phyloP scores from a whole-genome alignment of 1,284 basidiomycete species.

The Hemileccinum hortonii region DNA sequence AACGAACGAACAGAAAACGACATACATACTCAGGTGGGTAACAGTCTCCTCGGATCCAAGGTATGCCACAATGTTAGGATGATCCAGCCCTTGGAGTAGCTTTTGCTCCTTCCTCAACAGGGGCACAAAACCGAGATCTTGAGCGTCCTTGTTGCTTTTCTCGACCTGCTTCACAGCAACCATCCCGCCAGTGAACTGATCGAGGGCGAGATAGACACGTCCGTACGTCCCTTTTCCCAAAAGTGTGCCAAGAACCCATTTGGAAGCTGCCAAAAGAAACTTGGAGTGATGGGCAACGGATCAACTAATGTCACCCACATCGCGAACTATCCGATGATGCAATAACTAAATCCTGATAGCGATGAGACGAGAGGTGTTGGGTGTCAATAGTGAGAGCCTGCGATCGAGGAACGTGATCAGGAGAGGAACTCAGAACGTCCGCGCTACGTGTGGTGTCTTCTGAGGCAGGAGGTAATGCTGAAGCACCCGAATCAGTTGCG shows the following conservation, averaged over 20 bases:
- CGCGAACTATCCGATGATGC: background rate
- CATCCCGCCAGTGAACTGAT: background rate
- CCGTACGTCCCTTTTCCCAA: background rate
- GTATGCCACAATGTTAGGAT: background rate
- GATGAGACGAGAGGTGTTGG: background rate
- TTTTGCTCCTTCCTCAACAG: background rate
- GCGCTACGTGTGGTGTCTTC: background rate
- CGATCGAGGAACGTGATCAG: background rate
- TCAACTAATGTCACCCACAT: background rate
- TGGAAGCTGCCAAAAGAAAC: background rate
- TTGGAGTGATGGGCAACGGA: background rate
- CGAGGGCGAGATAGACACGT: background rate
- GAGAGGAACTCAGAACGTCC: background rate
- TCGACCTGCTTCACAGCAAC: background rate
- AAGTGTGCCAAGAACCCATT: background rate
- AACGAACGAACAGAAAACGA: conserved; percentile 15
- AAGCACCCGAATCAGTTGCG: background rate
- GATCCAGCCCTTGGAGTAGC: background rate
- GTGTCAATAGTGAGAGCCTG: too few relatives aligned
- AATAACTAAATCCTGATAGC: too few relatives aligned
- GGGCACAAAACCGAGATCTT: background rate
- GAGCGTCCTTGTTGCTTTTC: background rate
- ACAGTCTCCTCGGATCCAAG: conserved; percentile 56
- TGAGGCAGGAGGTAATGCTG: background rate
- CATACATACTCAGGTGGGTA: conserved; percentile 86